A percentile compares a stretch with the other conserved stretches of the same genome.
phyloP scores from a whole-genome alignment of 1,284 basidiomycete genomes.

The Marasmius sp. region DNA sequence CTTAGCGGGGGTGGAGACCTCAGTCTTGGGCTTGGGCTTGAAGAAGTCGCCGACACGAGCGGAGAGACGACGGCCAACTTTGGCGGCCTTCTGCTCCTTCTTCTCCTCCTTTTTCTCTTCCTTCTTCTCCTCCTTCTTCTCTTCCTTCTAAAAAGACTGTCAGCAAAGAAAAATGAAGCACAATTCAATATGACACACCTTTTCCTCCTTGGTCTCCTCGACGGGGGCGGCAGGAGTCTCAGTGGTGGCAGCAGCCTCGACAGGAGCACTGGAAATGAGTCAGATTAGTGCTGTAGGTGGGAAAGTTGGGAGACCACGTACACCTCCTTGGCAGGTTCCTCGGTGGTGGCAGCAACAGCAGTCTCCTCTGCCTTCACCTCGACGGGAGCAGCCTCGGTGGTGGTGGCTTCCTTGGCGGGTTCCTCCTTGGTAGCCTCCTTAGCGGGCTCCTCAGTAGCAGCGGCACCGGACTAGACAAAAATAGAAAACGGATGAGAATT shows the following conservation, averaged over 20 bases:
- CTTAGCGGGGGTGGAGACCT: slow-evolving; percentile 72
- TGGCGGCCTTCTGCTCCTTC: slow-evolving; percentile 41
- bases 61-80: slow-evolving; percentile 76
- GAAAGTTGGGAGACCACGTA: slow-evolving; percentile 29
- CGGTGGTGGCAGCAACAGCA: slow-evolving; percentile 30
- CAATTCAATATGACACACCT: slow-evolving; percentile 35
- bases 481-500: slow-evolving; percentile 5
- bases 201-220: slow-evolving; percentile 63
- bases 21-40: slow-evolving; percentile 73
- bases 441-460: slow-evolving; percentile 23
- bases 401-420: slow-evolving; percentile 26
- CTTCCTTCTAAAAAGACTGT: slow-evolving; percentile 29
- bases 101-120: slow-evolving; percentile 40
- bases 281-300: slow-evolving; percentile 2
- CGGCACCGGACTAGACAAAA: slow-evolving; percentile 31
- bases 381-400: slow-evolving; percentile 32
- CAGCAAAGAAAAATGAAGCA: neutral
- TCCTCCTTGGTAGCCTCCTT: slow-evolving; percentile 16
- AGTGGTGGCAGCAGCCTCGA: slow-evolving; percentile 25
- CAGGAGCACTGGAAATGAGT: slow-evolving; percentile 32
- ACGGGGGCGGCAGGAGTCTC: slow-evolving; percentile 21
- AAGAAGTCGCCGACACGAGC: slow-evolving; percentile 77
- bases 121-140: slow-evolving; percentile 48
- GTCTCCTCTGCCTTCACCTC: slow-evolving; percentile 33
- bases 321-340: slow-evolving; percentile 59